Percentiles rank a stretch among this genome's conserved stretches.
These are phyloP conservation scores for Plasmodium coatneyi DNA, from an alignment of 169 alveolate species.

Conservation along the genomic window DNA sequence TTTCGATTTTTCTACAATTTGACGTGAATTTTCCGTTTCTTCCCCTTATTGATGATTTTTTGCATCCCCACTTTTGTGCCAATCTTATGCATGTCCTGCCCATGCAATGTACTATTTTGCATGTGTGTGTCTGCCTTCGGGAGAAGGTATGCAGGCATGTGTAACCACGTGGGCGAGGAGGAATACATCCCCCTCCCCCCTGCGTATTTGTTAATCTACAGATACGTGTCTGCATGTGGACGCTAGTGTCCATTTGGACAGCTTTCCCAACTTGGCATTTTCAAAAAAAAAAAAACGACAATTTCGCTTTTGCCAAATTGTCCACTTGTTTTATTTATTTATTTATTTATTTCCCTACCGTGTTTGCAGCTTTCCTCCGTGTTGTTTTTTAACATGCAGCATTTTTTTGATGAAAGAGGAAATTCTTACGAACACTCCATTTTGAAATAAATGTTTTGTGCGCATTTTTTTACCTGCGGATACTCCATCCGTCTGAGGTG, in stretches of 20 bases:
- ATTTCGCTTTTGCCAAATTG: not conserved
- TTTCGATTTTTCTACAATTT: not conserved
- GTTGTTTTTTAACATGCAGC: not conserved
- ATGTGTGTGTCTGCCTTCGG: conserved; percentile 1
- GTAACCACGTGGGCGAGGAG: not conserved
- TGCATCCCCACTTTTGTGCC: not conserved
- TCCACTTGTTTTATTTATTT: not conserved
- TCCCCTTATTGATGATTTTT: not conserved
- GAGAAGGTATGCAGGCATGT: not conserved
- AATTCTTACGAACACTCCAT: not conserved
- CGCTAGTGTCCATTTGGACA: not conserved
- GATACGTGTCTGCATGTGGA: not conserved
- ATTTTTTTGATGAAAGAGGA: not conserved
- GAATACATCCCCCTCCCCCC: not conserved
- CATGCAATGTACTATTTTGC: not conserved
- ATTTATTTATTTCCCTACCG: not conserved
- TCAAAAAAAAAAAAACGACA: not conserved
- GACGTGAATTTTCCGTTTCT: not conserved
- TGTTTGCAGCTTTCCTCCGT: not conserved
- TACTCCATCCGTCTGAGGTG: not conserved
- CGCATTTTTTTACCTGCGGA: not conserved
- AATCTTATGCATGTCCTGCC: not conserved
- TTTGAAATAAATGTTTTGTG: not conserved
- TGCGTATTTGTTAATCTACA: not conserved
- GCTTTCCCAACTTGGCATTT: not conserved